Percentiles rank a stretch among this genome's conserved stretches.
These are phyloP conservation scores for Dictyostelium firmibasis DNA, from an alignment of 78 protist genomes.

Conservation along the genomic window DNA sequence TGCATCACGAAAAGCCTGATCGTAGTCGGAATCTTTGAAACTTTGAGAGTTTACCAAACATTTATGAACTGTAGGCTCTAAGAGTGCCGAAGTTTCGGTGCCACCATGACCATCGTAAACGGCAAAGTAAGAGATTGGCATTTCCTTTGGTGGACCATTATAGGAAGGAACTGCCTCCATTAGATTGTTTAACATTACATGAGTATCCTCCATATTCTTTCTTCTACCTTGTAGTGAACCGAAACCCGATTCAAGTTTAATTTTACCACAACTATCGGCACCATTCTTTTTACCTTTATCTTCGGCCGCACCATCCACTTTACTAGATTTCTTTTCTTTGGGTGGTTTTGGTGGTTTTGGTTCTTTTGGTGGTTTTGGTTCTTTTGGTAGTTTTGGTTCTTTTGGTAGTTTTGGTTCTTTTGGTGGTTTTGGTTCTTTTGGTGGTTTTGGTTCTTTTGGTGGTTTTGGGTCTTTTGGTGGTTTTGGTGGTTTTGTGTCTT, in stretches of 20 bases:
- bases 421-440: not conserved
- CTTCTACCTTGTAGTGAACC: slow-evolving; percentile 67
- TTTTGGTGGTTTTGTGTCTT: not conserved
- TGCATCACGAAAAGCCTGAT: slow-evolving; percentile 61
- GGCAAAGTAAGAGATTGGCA: slow-evolving; percentile 38
- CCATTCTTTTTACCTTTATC: not conserved
- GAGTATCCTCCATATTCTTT: slow-evolving; percentile 83
- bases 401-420: not conserved
- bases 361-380: not conserved
- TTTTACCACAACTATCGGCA: not conserved
- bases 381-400: not conserved
- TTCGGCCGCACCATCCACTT: slow-evolving; percentile 4
- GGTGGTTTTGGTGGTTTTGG: not conserved
- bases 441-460: not conserved
- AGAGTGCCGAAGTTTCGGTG: slow-evolving; percentile 33
- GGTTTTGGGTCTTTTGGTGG: not conserved
- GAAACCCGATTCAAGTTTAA: slow-evolving; percentile 43
- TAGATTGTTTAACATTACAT: slow-evolving; percentile 30
- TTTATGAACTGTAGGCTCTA: slow-evolving; percentile 61
- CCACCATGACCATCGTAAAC: slow-evolving; percentile 90
- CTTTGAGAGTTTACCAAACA: slow-evolving; percentile 43
- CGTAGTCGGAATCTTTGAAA: slow-evolving; percentile 25
- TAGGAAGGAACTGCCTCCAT: not conserved
- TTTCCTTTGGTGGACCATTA: not conserved
- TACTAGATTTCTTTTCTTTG: not conserved